phyloP scores from a whole-genome alignment of 2,329 filamentous ascomycete species.

The Pseudocercospora fijiensis region DNA sequence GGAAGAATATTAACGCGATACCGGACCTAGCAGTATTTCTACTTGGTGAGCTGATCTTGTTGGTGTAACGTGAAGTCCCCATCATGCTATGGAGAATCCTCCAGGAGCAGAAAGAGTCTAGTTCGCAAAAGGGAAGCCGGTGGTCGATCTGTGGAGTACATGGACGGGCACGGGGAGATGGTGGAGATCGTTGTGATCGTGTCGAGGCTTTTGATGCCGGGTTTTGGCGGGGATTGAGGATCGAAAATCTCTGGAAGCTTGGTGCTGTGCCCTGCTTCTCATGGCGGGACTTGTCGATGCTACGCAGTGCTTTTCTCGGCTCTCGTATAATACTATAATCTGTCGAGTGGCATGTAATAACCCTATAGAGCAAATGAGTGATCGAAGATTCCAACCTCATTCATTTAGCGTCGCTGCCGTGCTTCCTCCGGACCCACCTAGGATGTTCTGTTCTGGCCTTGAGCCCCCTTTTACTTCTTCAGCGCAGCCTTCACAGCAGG shows the following conservation, averaged over 20 bases:
- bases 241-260: too few species aligned
- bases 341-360: too few species aligned
- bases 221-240: neutral
- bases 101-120: neutral
- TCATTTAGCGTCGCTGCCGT: too few species aligned
- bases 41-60: too few species aligned
- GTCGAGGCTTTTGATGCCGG: neutral
- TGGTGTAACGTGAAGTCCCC: neutral
- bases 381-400: neutral
- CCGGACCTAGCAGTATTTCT: neutral
- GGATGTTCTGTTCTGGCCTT: too few species aligned
- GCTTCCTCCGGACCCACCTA: neutral
- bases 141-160: neutral
- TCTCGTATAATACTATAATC: neutral
- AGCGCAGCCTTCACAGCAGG: conserved; percentile 50
- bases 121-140: neutral
- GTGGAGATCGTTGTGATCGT: too few species aligned
- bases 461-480: conserved; percentile 5
- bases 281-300: neutral
- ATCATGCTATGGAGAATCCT: neutral
- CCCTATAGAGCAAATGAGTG: too few species aligned
- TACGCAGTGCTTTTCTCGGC: neutral
- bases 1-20: neutral
- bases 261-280: neutral
- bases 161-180: neutral